A percentile compares a stretch with the other conserved stretches of the same genome.
These are phyloP conservation scores for Carpinus viminea DNA, from an alignment of 306 rosid species.

Conservation along the genomic window DNA sequence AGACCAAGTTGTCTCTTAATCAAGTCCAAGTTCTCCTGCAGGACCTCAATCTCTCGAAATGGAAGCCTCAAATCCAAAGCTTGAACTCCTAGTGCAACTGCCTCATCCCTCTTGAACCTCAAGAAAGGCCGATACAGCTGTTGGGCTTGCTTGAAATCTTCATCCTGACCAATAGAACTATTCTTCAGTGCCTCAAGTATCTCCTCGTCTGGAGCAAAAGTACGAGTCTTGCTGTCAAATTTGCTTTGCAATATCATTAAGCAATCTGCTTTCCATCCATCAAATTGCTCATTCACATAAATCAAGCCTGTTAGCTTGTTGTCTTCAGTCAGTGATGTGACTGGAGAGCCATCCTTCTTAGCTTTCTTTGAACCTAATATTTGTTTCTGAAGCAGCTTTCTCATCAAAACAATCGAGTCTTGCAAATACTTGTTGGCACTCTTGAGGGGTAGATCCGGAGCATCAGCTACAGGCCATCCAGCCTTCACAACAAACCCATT, in stretches of 20 bases:
- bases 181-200: conserved; percentile 60
- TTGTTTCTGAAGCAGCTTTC: conserved; percentile 91
- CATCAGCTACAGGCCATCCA: conserved; percentile 84
- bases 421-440: conserved; percentile 82
- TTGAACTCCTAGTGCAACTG: conserved; percentile 58
- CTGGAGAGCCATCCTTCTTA: conserved; percentile 63
- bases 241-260: conserved; percentile 60
- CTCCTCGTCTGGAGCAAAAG: conserved; percentile 57
- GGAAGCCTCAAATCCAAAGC: conserved; percentile 81
- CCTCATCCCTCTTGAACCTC: conserved; percentile 80
- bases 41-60: conserved; percentile 81
- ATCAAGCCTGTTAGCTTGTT: conserved; percentile 54
- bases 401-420: conserved; percentile 72
- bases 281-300: conserved; percentile 77
- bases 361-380: conserved; percentile 66
- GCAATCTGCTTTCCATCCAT: conserved; percentile 91
- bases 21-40: conserved; percentile 70
- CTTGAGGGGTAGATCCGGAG: conserved; percentile 72
- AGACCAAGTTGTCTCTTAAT: conserved; percentile 80
- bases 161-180: conserved; percentile 60
- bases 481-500: conserved; percentile 82
- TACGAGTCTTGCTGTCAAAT: conserved; percentile 43
- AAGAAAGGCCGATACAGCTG: conserved; percentile 87
- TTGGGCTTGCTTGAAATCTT: conserved; percentile 60
- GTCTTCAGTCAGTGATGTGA: conserved; percentile 33